These are phyloP conservation scores for Puccinia sorghi DNA, from an alignment of 1,284 basidiomycete genomes.

Conservation along the genomic window DNA sequence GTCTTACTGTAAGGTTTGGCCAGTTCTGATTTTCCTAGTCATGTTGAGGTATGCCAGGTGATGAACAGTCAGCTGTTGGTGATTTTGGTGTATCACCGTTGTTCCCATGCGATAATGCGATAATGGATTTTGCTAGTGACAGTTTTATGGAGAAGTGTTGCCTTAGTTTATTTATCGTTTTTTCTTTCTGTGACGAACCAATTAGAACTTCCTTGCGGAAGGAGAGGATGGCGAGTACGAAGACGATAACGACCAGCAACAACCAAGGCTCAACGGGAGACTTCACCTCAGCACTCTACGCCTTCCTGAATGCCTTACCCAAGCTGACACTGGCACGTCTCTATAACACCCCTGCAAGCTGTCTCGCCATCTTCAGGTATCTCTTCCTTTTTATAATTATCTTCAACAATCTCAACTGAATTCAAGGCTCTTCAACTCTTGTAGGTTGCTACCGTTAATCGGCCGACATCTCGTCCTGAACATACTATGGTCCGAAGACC, in stretches of 20 bases:
- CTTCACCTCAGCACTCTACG: slow-evolving; percentile 58
- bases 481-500: slow-evolving; percentile 82
- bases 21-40: too few species aligned
- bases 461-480: slow-evolving; percentile 90
- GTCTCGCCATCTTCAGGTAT: slow-evolving; percentile 88
- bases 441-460: slow-evolving; percentile 77
- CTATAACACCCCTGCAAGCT: slow-evolving; percentile 85
- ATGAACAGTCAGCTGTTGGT: too few species aligned
- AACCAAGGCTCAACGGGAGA: background rate
- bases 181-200: too few species aligned
- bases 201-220: too few species aligned
- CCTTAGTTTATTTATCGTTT: too few species aligned
- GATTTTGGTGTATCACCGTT: too few species aligned
- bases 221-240: background rate
- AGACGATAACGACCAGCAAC: background rate
- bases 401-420: slow-evolving; percentile 33
- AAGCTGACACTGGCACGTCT: slow-evolving; percentile 78
- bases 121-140: too few species aligned
- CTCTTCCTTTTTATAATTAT: background rate
- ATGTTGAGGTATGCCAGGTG: too few species aligned
- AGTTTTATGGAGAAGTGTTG: too few species aligned
- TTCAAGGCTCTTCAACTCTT: slow-evolving; percentile 30
- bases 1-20: too few species aligned
- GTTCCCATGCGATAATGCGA: too few species aligned
- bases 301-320: slow-evolving; percentile 82